These are phyloP conservation scores for Murraya paniculata DNA, from an alignment of 345 rosid genomes.

Conservation along the genomic window DNA sequence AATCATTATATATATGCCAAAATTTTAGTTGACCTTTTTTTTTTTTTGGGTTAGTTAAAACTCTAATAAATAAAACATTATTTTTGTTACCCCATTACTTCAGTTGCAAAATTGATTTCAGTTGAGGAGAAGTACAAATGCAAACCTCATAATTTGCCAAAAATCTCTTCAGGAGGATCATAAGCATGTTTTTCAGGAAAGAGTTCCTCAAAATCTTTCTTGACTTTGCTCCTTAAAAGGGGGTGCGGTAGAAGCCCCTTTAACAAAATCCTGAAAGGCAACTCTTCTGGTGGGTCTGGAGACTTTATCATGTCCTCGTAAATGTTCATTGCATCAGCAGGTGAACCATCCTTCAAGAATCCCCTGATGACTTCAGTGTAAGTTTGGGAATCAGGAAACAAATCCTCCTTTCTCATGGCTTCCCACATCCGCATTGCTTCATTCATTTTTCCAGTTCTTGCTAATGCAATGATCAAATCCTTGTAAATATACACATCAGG, in stretches of 20 bases:
- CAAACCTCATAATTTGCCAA: conserved; percentile 60
- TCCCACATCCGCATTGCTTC: conserved; percentile 80
- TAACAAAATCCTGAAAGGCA: conserved; percentile 83
- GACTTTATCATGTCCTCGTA: conserved; percentile 92
- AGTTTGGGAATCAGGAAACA: conserved; percentile 87
- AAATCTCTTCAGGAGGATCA: conserved; percentile 93
- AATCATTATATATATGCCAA: not conserved
- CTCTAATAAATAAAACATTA: not conserved
- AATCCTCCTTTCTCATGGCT: conserved; percentile 62
- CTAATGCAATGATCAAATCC: conserved; percentile 72
- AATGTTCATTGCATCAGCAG: conserved; percentile 89
- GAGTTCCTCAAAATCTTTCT: conserved; percentile 88
- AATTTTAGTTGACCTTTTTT: not conserved
- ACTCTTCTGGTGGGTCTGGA: conserved; percentile 87
- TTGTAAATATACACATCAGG: conserved; percentile 82
- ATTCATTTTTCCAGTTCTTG: conserved; percentile 69
- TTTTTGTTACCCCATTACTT: not conserved
- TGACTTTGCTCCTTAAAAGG: conserved; percentile 81
- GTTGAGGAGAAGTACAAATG: not conserved
- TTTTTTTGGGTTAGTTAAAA: not conserved
- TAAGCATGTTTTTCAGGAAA: conserved; percentile 85
- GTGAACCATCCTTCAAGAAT: conserved; percentile 75
- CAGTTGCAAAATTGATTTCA: not conserved
- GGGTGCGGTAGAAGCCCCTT: conserved; percentile 92
- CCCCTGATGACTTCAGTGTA: conserved; percentile 88